Conservation (phyloP, 116 monocot genomes). For the Dioscorea cayenensis region DNA sequence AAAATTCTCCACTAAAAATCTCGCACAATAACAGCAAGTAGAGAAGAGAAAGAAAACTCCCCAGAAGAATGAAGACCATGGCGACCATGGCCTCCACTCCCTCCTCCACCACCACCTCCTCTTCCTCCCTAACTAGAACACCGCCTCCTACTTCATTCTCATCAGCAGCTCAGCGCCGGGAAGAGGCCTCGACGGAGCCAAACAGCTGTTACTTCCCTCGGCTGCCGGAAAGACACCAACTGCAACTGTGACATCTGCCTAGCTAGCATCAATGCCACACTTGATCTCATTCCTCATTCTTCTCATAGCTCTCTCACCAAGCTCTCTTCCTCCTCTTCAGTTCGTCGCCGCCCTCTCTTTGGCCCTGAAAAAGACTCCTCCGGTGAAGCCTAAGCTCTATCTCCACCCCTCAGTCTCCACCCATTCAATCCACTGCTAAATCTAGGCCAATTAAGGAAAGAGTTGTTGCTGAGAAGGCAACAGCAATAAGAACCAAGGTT, state of each 20-base stretch:
- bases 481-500: neutral
- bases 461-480: neutral
- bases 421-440: constrained; percentile 37
- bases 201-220: constrained; percentile 65
- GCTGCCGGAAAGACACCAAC: constrained; percentile 78
- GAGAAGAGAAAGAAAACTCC: neutral
- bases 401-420: constrained; percentile 1
- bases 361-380: neutral
- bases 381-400: constrained; percentile 2
- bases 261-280: constrained; percentile 81
- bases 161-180: constrained; percentile 4
- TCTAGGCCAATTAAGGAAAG: constrained; percentile 17
- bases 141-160: neutral
- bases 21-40: neutral
- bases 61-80: neutral
- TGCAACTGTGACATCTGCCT: constrained; percentile 87
- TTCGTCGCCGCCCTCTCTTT: neutral
- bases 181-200: neutral
- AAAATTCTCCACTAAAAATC: neutral
- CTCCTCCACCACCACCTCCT: neutral
- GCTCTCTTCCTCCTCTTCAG: constrained; percentile 7
- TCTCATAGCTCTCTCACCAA: constrained; percentile 17
- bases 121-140: neutral
- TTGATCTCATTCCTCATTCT: constrained; percentile 54
- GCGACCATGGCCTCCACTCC: neutral